Evolutionary conservation across 495 filamentous ascomycete genomes (phyloP).

Genomic region (Neurospora tetrasperma): DNA sequence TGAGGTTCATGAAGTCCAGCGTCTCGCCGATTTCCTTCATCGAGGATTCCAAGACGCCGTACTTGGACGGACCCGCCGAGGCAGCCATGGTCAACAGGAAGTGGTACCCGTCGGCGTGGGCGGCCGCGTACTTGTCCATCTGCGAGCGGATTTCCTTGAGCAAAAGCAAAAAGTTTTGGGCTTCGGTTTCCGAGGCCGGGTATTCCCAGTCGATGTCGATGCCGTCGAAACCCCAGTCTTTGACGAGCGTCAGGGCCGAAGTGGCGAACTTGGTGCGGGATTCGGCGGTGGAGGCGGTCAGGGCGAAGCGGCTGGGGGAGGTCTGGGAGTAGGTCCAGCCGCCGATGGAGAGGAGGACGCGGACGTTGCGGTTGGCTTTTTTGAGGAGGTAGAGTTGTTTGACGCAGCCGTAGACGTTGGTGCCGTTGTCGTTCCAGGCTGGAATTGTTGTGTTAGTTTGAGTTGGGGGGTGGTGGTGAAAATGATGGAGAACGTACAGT

Average conservation of each 20-base stretch:
- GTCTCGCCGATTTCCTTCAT: constrained; percentile 54
- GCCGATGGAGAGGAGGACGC: constrained; percentile 77
- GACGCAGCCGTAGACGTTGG: constrained; percentile 68
- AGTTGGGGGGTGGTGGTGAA: too few relatives aligned
- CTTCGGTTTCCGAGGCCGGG: constrained; percentile 47
- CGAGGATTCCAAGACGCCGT: constrained; percentile 44
- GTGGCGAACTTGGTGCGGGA: constrained; percentile 54
- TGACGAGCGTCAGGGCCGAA: constrained; percentile 52
- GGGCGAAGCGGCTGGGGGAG: constrained; percentile 52
- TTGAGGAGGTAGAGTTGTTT: constrained; percentile 87
- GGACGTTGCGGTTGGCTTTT: constrained; percentile 73
- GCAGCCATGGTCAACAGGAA: constrained; percentile 72
- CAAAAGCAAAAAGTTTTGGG: constrained; percentile 61
- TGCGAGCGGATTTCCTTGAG: constrained; percentile 53
- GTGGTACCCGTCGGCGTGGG: constrained; percentile 31
- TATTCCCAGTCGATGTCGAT: constrained; percentile 46
- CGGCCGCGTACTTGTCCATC: constrained; percentile 52
- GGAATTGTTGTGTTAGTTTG: background rate
- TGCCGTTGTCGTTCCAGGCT: constrained; percentile 40
- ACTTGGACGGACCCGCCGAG: constrained; percentile 50
- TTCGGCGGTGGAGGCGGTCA: constrained; percentile 47
- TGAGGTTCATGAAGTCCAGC: constrained; percentile 82
- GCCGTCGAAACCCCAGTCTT: constrained; percentile 46
- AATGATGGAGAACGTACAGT: constrained; percentile 23
- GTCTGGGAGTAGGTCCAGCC: constrained; percentile 71